Evolutionary conservation across 2,329 filamentous ascomycete species (phyloP).

Genomic region (Botryotinia narcissicola): DNA sequence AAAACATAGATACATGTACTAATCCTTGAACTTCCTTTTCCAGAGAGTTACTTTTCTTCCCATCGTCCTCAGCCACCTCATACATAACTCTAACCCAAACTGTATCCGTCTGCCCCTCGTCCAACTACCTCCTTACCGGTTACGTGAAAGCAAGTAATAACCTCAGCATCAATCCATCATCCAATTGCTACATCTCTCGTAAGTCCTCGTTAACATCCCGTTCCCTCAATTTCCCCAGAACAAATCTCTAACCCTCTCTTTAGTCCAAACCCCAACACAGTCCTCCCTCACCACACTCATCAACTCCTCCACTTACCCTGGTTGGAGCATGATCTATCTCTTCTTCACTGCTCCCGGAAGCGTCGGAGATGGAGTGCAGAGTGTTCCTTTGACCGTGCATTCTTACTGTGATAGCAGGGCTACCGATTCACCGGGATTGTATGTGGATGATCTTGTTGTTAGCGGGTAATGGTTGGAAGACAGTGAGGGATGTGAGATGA

Average conservation of each 20-base stretch:
- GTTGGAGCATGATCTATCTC: constrained; percentile 12
- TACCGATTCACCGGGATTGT: neutral
- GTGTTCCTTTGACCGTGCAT: neutral
- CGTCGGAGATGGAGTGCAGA: neutral
- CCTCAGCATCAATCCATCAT: neutral
- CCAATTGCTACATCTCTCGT: neutral
- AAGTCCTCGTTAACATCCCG: neutral
- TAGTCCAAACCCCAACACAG: neutral
- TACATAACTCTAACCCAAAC: neutral
- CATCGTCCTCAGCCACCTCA: neutral
- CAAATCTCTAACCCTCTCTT: too few species aligned
- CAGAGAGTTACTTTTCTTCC: constrained; percentile 6
- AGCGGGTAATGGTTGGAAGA: neutral
- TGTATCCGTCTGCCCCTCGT: neutral
- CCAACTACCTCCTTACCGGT: neutral
- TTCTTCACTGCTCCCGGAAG: neutral
- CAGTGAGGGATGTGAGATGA: neutral
- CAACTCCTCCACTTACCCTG: neutral
- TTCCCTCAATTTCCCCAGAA: too few species aligned
- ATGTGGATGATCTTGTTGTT: constrained; percentile 2
- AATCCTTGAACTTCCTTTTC: neutral
- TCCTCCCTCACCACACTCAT: neutral
- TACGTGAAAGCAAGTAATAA: constrained; percentile 1
- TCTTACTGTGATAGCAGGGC: constrained; percentile 1
- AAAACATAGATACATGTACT: neutral